Evolutionary conservation across 2,329 filamentous ascomycete species (phyloP), one percentile per base, ranked within the genome.

Genomic region (Ophiostoma australiae): DNA sequence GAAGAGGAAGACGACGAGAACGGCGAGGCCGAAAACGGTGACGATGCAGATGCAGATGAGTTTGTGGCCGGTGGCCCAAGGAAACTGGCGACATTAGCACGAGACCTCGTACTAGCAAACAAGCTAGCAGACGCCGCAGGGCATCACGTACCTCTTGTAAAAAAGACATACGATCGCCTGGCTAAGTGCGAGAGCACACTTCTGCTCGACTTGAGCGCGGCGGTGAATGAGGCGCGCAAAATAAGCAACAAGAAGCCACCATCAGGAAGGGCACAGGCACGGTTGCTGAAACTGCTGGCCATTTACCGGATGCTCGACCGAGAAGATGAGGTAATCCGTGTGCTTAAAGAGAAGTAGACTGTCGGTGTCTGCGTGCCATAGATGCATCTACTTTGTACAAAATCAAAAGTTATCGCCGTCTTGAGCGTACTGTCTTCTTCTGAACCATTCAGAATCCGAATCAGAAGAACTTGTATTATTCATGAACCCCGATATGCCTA

Each of bases 141-240:
- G 5, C 79, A 80, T n/a, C 79, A 84, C 10, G 76, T 80, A 15
- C 82, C 84, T 0, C 85, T 86, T 71, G 82, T 86, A 17, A 79
- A 81, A 72, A 86, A 85, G 74, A 80, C 82, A 73, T 83, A 84
- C 69, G 85, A 86, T 70, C 82, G 85, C 52, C 78, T 88, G 71
- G 77, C 77, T 2, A 81, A 83, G 69, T 88, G 86, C 74, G 82
- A 85, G 69, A 87, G 84, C 73, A 88, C 86, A 0, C 79, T 89
- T 31, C 76, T 89, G 10, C 78, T 89, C 4, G 86, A 89, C 68
- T 77, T 88, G 23, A 81, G 81, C 63, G 82, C 84, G 31, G 86
- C 86, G 1, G 72, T 80, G 41, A 81, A 80, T 72, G 81, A 82
- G 70, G 79, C 79, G 0, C 80, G 78, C 33, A 82, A 80, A 70